Evolutionary conservation across 2,329 filamentous ascomycete species (phyloP).

Genomic region (Cadophora malorum): DNA sequence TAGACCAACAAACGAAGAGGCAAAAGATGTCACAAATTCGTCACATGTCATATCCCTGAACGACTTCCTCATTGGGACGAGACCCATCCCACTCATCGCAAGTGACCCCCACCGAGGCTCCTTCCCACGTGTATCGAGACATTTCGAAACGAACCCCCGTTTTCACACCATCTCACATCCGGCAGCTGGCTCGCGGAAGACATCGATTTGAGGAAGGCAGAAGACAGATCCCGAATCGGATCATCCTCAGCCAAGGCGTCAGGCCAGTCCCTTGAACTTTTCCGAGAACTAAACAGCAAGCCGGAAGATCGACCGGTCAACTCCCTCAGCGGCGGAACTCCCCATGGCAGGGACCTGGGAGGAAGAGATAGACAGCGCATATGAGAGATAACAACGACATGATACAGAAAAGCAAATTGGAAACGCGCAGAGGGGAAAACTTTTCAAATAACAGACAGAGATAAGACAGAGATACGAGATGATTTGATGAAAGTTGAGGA

Average conservation of each 20-base stretch:
- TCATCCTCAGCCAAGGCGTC: constrained; percentile 7
- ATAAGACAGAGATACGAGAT: neutral
- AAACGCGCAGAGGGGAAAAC: constrained; percentile 1
- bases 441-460: neutral
- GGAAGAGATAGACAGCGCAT: neutral
- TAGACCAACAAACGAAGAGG: neutral
- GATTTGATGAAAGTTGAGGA: neutral
- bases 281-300: neutral
- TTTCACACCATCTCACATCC: neutral
- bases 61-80: neutral
- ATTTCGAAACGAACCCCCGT: neutral
- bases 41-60: neutral
- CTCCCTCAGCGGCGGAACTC: neutral
- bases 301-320: neutral
- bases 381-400: neutral
- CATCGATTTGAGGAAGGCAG: neutral
- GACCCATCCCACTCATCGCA: neutral
- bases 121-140: neutral
- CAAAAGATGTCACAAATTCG: neutral
- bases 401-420: neutral
- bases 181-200: constrained; percentile 11
- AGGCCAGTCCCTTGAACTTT: neutral
- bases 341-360: neutral
- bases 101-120: neutral
- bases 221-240: neutral